Conservation (phyloP, 345 rosid genomes). For the Dimocarpus longan region DNA sequence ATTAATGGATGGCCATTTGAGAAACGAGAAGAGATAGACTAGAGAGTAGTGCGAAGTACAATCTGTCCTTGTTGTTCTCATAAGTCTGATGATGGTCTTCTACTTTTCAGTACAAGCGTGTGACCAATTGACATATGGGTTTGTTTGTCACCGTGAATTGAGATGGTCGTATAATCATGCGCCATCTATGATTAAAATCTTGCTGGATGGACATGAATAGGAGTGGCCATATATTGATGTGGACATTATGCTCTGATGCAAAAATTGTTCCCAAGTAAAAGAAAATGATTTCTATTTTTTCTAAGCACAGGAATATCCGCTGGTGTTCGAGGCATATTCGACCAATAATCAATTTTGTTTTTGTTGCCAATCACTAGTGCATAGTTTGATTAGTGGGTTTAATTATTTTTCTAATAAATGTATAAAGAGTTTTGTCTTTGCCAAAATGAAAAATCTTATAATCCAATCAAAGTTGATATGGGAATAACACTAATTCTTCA, state of each 20-base stretch:
- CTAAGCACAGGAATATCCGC: background rate
- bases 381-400: background rate
- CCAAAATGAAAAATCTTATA: background rate
- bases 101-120: background rate
- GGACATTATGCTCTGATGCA: background rate
- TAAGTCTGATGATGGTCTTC: background rate
- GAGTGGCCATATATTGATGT: background rate
- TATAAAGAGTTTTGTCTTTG: background rate
- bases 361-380: background rate
- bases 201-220: background rate
- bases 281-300: too few relatives aligned
- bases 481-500: constrained; percentile 4
- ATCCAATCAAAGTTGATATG: background rate
- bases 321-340: background rate
- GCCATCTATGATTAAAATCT: background rate
- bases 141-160: background rate
- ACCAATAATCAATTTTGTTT: background rate
- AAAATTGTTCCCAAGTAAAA: background rate
- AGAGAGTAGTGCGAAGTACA: background rate
- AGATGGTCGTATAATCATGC: background rate
- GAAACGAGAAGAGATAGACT: background rate
- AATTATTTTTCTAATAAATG: background rate
- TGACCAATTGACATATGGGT: background rate
- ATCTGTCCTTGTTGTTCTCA: background rate
- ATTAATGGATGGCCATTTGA: background rate